A percentile compares a stretch with the other conserved stretches of the same genome.
Evolutionary conservation across 768 basidiomycete species (phyloP).

Genomic region (Panus rudis): DNA sequence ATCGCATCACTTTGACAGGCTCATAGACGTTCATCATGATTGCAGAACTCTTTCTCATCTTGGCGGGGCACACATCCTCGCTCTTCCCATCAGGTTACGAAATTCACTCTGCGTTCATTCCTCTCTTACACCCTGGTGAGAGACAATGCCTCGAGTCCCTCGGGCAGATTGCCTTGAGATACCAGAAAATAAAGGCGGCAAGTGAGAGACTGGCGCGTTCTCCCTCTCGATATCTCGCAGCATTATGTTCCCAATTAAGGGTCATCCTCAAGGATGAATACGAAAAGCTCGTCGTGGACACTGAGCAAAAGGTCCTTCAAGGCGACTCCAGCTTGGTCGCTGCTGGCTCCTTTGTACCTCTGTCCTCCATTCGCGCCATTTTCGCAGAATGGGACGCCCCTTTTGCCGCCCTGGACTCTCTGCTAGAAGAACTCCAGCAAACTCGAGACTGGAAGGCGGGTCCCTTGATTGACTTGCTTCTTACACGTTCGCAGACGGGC

Average conservation of each 20-base stretch:
- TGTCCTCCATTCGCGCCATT: slow-evolving; percentile 75
- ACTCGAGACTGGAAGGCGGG: slow-evolving; percentile 62
- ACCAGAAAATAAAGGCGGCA: slow-evolving; percentile 61
- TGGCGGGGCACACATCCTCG: slow-evolving; percentile 83
- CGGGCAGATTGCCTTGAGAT: slow-evolving; percentile 66
- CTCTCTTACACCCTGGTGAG: slow-evolving; percentile 86
- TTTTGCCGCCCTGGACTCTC: slow-evolving; percentile 57
- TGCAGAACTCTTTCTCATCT: slow-evolving; percentile 79
- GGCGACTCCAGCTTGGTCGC: slow-evolving; percentile 74
- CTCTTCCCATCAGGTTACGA: slow-evolving; percentile 60
- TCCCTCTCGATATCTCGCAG: slow-evolving; percentile 70
- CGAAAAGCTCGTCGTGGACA: slow-evolving; percentile 69
- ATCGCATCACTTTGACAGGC: too few relatives aligned
- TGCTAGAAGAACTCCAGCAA: slow-evolving; percentile 57
- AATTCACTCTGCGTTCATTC: slow-evolving; percentile 55
- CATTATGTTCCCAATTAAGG: slow-evolving; percentile 66
- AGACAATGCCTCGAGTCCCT: slow-evolving; percentile 77
- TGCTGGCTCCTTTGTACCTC: slow-evolving; percentile 76
- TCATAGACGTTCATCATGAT: slow-evolving; percentile 48
- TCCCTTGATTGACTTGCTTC: slow-evolving; percentile 71
- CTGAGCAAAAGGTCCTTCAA: slow-evolving; percentile 70
- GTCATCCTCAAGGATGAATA: slow-evolving; percentile 76
- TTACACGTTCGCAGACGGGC: slow-evolving; percentile 68
- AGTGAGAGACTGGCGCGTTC: slow-evolving; percentile 46
- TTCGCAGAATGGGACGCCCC: slow-evolving; percentile 90